phyloP scores from a whole-genome alignment of 495 filamentous ascomycete genomes.

The Rhypophila decipiens region DNA sequence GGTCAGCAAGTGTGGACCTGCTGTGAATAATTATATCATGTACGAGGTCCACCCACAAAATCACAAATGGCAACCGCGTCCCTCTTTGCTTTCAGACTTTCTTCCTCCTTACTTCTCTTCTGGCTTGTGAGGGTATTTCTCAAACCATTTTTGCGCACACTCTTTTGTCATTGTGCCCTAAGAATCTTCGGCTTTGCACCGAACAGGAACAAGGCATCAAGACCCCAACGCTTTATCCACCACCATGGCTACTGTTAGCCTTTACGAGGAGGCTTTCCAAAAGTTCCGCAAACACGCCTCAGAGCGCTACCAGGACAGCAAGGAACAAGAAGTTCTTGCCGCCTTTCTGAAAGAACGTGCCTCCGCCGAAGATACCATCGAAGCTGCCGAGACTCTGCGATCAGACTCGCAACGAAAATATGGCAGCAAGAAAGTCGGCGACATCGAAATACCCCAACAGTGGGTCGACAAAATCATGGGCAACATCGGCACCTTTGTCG shows the following conservation, averaged over 20 bases:
- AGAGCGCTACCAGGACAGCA: slow-evolving; percentile 8
- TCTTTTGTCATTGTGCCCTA: no score
- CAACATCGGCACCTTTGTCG: slow-evolving; percentile 22
- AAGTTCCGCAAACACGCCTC: slow-evolving; percentile 11
- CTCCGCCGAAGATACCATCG: slow-evolving; percentile 13
- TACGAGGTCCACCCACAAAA: no score
- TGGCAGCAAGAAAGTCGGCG: slow-evolving; percentile 14
- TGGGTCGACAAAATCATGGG: slow-evolving; percentile 23
- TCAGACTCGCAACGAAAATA: slow-evolving; percentile 16
- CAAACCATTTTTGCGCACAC: no score
- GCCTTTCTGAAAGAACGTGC: slow-evolving; percentile 14
- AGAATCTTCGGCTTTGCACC: no score
- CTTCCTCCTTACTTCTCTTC: no score
- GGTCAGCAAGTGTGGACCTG: no score
- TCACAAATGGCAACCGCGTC: no score
- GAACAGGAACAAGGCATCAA: no score
- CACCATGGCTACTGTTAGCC: slow-evolving; percentile 2
- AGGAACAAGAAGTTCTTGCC: slow-evolving; percentile 12
- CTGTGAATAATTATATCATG: no score
- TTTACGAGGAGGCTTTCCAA: slow-evolving; percentile 16
- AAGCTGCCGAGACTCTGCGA: slow-evolving; percentile 14
- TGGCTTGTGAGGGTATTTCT: no score
- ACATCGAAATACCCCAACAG: slow-evolving; percentile 14
- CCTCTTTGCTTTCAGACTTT: no score
- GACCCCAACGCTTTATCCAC: no score